These are phyloP conservation scores for Moelleriella libera DNA, from an alignment of 2,329 filamentous ascomycete species.

Conservation along the genomic window DNA sequence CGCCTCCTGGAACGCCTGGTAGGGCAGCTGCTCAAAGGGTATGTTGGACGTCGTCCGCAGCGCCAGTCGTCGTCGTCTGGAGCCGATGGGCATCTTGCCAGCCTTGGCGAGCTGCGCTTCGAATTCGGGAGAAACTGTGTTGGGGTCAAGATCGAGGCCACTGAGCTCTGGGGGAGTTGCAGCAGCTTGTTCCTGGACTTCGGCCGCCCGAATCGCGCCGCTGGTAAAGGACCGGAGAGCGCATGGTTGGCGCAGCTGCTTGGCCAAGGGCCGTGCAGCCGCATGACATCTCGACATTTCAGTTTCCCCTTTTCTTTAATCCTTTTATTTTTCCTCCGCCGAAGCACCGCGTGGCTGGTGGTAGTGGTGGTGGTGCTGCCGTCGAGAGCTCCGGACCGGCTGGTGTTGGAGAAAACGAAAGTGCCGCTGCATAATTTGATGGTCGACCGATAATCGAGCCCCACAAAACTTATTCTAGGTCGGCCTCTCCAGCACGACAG, in stretches of 20 bases:
- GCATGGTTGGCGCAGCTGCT: slow-evolving; percentile 32
- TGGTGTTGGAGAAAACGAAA: too few species aligned
- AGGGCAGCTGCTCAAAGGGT: slow-evolving; percentile 87
- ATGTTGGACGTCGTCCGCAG: slow-evolving; percentile 50
- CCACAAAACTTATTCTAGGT: too few species aligned
- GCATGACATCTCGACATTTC: slow-evolving; percentile 47
- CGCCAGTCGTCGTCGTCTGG: slow-evolving; percentile 67
- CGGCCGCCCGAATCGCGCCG: slow-evolving; percentile 16
- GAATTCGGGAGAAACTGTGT: slow-evolving; percentile 43
- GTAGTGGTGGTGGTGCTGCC: too few species aligned
- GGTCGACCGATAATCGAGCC: too few species aligned
- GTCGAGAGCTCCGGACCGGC: too few species aligned
- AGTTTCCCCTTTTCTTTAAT: background rate
- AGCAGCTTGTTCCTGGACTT: slow-evolving; percentile 9
- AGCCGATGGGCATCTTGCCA: slow-evolving; percentile 64
- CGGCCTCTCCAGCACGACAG: too few species aligned
- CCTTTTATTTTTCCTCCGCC: too few species aligned
- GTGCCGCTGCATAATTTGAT: too few species aligned
- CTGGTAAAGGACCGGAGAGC: slow-evolving; percentile 21
- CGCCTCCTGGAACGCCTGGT: slow-evolving; percentile 96
- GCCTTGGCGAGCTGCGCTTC: slow-evolving; percentile 55
- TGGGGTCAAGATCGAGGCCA: slow-evolving; percentile 44
- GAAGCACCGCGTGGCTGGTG: too few species aligned
- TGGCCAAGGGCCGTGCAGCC: slow-evolving; percentile 40
- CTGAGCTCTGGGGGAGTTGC: slow-evolving; percentile 11